Percentiles rank a stretch among this genome's conserved stretches.
Evolutionary conservation across 257 asterid genomes (phyloP).

Genomic region (Nicotiana otophora): DNA sequence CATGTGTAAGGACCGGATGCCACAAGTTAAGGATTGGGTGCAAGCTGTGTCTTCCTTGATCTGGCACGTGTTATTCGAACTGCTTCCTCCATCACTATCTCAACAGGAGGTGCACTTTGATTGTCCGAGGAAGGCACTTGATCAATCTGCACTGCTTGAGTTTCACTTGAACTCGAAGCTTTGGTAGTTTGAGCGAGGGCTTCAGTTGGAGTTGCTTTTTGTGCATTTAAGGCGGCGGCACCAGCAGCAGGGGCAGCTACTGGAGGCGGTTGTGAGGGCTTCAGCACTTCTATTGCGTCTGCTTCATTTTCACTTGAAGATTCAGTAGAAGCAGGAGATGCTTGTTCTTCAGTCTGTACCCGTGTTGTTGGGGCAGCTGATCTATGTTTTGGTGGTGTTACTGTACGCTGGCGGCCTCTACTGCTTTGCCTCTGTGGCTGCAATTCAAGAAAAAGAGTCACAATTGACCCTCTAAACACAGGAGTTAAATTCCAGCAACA

Average conservation of each 20-base stretch:
- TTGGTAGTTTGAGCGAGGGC: conserved; percentile 26
- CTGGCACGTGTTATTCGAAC: conserved; percentile 18
- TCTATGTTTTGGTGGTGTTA: conserved; percentile 28
- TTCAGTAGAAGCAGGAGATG: conserved; percentile 34
- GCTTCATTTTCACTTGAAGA: conserved; percentile 44
- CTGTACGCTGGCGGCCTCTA: conserved; percentile 29
- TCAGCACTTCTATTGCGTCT: conserved; percentile 35
- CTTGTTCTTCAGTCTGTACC: conserved; percentile 31
- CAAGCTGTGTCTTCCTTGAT: conserved; percentile 12
- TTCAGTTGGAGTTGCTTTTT: conserved; percentile 32
- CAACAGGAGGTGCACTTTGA: conserved; percentile 2
- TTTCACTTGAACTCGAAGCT: conserved; percentile 16
- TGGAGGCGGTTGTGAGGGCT: conserved; percentile 31
- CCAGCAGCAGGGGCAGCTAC: conserved; percentile 28
- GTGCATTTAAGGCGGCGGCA: conserved; percentile 34
- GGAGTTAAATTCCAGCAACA: not conserved
- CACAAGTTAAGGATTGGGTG: conserved; percentile 7
- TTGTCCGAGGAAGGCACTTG: not conserved
- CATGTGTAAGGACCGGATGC: not conserved
- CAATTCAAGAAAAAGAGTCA: not conserved
- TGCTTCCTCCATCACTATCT: conserved; percentile 8
- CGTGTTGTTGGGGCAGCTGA: conserved; percentile 21
- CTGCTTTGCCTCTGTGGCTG: conserved; percentile 26
- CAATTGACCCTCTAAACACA: not conserved
- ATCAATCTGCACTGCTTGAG: conserved; percentile 11